Evolutionary conservation across 305 asterid genomes (phyloP).

Genomic region (Solanum hybrid): DNA sequence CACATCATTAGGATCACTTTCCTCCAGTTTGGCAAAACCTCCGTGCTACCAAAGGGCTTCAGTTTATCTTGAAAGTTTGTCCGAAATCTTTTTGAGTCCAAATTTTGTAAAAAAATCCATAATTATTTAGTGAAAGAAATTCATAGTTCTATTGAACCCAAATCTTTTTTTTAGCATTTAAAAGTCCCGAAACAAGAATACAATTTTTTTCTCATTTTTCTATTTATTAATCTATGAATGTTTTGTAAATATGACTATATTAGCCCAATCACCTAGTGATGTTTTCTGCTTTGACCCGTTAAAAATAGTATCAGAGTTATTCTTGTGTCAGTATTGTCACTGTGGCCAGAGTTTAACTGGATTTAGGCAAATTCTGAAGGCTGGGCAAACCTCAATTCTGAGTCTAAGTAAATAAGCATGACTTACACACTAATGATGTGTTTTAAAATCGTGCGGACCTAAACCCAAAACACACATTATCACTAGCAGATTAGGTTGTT

Average conservation of each 20-base stretch:
- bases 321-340: neutral
- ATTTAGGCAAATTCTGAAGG: neutral
- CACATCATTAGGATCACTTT: neutral
- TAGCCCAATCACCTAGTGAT: neutral
- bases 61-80: too few relatives aligned
- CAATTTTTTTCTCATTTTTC: too few relatives aligned
- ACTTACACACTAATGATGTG: neutral
- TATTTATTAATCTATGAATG: neutral
- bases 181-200: neutral
- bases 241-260: neutral
- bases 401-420: neutral
- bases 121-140: neutral
- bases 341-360: neutral
- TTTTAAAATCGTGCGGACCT: neutral
- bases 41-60: neutral
- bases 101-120: neutral
- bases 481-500: neutral
- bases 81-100: too few relatives aligned
- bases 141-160: neutral
- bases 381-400: neutral
- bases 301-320: neutral
- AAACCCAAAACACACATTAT: neutral
- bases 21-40: neutral
- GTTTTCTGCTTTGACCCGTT: neutral
- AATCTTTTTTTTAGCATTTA: neutral